These are phyloP conservation scores for Phaeotremella skinneri DNA, from an alignment of 768 basidiomycete species.

Conservation along the genomic window DNA sequence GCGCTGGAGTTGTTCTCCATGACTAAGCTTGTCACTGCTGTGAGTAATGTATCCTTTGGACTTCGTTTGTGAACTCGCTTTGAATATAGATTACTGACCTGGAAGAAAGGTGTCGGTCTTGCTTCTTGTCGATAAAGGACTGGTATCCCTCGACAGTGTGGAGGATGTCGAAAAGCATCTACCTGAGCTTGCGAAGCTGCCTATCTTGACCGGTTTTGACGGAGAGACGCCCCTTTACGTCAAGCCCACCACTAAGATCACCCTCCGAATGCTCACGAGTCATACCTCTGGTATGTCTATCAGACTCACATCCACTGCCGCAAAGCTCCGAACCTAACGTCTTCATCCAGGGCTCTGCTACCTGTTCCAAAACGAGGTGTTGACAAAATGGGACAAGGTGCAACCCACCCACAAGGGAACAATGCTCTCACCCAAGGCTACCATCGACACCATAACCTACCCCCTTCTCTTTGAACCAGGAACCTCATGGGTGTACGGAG, in stretches of 20 bases:
- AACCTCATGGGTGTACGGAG: constrained; percentile 37
- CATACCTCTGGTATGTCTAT: constrained; percentile 42
- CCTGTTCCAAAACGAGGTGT: constrained; percentile 16
- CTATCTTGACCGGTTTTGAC: constrained; percentile 34
- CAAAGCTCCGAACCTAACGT: background rate
- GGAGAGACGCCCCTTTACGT: constrained; percentile 24
- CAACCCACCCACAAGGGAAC: background rate
- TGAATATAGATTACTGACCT: background rate
- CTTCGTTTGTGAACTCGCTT: background rate
- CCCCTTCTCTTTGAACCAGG: constrained; percentile 42
- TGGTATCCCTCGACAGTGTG: constrained; percentile 33
- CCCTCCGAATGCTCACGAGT: constrained; percentile 42
- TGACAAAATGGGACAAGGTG: constrained; percentile 25
- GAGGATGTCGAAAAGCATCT: constrained; percentile 30
- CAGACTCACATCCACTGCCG: background rate
- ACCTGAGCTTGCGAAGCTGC: constrained; percentile 31
- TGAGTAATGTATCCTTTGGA: constrained; percentile 15
- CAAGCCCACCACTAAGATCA: constrained; percentile 34
- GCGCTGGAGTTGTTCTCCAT: constrained; percentile 39
- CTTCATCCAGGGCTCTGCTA: constrained; percentile 30
- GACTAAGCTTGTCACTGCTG: constrained; percentile 44
- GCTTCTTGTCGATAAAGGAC: constrained; percentile 43
- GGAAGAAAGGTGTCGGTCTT: constrained; percentile 33
- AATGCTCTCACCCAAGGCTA: constrained; percentile 21
- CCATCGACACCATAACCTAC: constrained; percentile 16